phyloP scores from a whole-genome alignment of 2,329 filamentous ascomycete genomes.

The Fonsecaea erecta region DNA sequence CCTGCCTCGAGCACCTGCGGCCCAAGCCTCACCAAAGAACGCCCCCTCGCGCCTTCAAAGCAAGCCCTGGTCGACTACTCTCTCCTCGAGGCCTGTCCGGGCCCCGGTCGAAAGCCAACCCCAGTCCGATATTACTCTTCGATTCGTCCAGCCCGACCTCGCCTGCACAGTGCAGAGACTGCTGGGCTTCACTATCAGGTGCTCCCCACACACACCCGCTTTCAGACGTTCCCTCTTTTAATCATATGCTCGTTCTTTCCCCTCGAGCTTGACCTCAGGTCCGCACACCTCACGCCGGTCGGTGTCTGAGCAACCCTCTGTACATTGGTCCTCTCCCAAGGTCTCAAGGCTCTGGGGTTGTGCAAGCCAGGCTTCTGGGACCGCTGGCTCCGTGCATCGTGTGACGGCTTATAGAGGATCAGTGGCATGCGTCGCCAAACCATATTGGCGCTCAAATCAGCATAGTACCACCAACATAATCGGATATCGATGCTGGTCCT shows the following conservation, averaged over 20 bases:
- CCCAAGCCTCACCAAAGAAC: slow-evolving; percentile 19
- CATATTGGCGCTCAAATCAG: slow-evolving; percentile 8
- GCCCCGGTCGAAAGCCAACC: slow-evolving; percentile 19
- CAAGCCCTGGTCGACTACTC: slow-evolving; percentile 23
- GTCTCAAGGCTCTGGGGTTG: slow-evolving; percentile 13
- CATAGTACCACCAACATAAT: slow-evolving; percentile 16
- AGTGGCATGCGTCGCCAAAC: slow-evolving; percentile 24
- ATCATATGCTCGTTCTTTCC: slow-evolving; percentile 31
- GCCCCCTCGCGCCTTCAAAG: slow-evolving; percentile 24
- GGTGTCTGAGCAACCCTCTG: slow-evolving; percentile 6
- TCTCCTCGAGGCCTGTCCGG: slow-evolving; percentile 19
- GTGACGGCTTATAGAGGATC: neutral
- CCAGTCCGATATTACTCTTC: slow-evolving; percentile 21
- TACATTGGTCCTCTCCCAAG: slow-evolving; percentile 10
- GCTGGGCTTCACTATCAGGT: slow-evolving; percentile 18
- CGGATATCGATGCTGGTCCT: slow-evolving; percentile 37
- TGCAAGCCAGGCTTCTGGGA: slow-evolving; percentile 18
- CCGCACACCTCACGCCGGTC: slow-evolving; percentile 6
- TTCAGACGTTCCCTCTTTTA: slow-evolving; percentile 22
- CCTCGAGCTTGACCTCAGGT: slow-evolving; percentile 21
- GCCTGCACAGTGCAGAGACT: slow-evolving; percentile 12
- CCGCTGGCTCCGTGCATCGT: slow-evolving; percentile 33
- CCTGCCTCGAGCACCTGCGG: slow-evolving; percentile 26
- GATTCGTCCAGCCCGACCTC: slow-evolving; percentile 23
- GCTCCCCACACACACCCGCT: slow-evolving; percentile 26